Percentiles rank a stretch among this genome's conserved stretches.
phyloP scores from a whole-genome alignment of 768 basidiomycete genomes.

The Lentinula edodes region DNA sequence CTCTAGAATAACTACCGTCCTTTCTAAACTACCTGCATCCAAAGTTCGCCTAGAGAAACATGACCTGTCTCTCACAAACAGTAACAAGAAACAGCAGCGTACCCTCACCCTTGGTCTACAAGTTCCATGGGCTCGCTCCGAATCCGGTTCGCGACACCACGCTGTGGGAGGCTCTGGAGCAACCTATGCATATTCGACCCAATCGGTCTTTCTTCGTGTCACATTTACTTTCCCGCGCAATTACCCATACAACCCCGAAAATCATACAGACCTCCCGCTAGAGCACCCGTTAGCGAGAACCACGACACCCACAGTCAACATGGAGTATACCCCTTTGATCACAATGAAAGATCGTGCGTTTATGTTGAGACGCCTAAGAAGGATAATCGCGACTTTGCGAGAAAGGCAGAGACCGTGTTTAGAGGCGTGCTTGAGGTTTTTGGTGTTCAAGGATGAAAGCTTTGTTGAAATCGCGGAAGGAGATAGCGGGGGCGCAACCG shows the following conservation, averaged over 20 bases:
- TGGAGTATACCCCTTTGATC: slow-evolving; percentile 81
- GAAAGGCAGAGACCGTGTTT: slow-evolving; percentile 77
- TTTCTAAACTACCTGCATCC: slow-evolving; percentile 56
- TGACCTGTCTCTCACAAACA: background rate
- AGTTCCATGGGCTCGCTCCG: slow-evolving; percentile 83
- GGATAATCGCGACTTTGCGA: slow-evolving; percentile 39
- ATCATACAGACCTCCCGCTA: background rate
- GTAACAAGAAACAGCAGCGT: slow-evolving; percentile 32
- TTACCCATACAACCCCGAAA: slow-evolving; percentile 54
- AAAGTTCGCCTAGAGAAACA: slow-evolving; percentile 88
- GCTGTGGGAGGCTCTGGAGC: background rate
- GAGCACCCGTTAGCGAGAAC: slow-evolving; percentile 32
- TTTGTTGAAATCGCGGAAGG: background rate
- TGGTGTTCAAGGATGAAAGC: slow-evolving; percentile 63
- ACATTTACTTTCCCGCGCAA: slow-evolving; percentile 84
- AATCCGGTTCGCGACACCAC: slow-evolving; percentile 25
- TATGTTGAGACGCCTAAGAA: slow-evolving; percentile 70
- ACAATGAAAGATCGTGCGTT: slow-evolving; percentile 71
- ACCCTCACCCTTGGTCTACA: slow-evolving; percentile 83
- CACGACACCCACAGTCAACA: slow-evolving; percentile 61
- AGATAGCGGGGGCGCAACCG: no score
- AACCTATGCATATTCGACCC: slow-evolving; percentile 1
- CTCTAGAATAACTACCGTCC: slow-evolving; percentile 64
- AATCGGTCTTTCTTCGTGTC: slow-evolving; percentile 77
- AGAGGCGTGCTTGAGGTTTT: slow-evolving; percentile 76